Evolutionary conservation across 2,329 filamentous ascomycete species (phyloP).

Genomic region (Colletotrichum musicola): DNA sequence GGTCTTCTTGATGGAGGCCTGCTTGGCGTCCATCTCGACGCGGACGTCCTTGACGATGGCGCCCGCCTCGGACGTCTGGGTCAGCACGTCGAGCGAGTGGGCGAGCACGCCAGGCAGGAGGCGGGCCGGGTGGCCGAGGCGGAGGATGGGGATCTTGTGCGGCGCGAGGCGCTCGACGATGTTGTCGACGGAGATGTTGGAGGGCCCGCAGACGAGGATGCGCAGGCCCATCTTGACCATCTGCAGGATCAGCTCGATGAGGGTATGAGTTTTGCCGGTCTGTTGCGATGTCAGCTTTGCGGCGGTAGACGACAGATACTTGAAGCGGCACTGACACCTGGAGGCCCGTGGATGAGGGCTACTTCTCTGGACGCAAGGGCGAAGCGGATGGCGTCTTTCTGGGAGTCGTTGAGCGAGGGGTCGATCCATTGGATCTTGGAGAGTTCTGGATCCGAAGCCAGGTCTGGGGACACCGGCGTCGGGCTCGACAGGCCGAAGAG

Average conservation of each 20-base stretch:
- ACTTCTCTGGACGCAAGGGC: constrained; percentile 85
- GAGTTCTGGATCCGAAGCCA: constrained; percentile 55
- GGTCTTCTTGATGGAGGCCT: constrained; percentile 89
- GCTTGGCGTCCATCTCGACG: constrained; percentile 92
- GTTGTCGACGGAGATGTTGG: constrained; percentile 98
- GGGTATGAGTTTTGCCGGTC: constrained; percentile 96
- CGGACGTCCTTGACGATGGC: constrained; percentile 91
- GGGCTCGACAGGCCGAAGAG: constrained; percentile 71
- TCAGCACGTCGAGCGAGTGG: constrained; percentile 92
- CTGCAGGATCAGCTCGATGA: constrained; percentile 96
- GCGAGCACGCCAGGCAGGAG: constrained; percentile 88
- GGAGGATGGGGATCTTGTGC: constrained; percentile 87
- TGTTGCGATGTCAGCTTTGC: constrained; percentile 44
- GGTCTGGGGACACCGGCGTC: constrained; percentile 58
- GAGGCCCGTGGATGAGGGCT: constrained; percentile 92
- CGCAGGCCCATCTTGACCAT: constrained; percentile 79
- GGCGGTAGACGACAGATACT: constrained; percentile 52
- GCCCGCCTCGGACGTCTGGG: constrained; percentile 89
- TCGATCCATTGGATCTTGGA: constrained; percentile 71
- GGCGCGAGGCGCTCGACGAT: constrained; percentile 92
- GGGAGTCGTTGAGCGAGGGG: constrained; percentile 72
- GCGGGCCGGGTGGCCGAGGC: constrained; percentile 92
- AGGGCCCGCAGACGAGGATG: constrained; percentile 93
- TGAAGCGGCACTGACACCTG: constrained; percentile 70
- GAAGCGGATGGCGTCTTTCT: constrained; percentile 81